Evolutionary conservation across 352 stramenopile genomes (phyloP), one percentile per base, ranked within the genome.

Genomic region (Blastocystis hominis): DNA sequence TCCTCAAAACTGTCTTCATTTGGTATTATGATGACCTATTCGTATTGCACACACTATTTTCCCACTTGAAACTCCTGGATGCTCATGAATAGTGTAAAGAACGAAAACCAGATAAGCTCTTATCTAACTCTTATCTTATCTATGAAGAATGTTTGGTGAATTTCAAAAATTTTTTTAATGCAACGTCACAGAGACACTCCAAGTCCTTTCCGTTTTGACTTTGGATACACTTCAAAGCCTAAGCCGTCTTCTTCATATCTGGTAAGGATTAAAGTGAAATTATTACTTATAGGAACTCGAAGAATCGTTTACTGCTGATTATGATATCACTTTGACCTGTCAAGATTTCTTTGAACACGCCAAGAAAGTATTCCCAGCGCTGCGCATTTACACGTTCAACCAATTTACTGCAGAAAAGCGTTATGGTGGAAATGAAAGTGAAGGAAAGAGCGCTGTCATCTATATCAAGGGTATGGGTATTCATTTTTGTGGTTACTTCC

Each of bases 1-100:
- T 42, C 44, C 30, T 59, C n/a, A 47, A 64, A 80, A 56, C 70
- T 47, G n/a, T 80, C 70, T n/a, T 80, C 44, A 44, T 64, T 80
- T 42, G 70, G 70, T 62, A 80, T 46, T 64, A 80, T 64, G 13
- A 80, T 47, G 13, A 80, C 70, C 70, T 80, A 80, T 38, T 7
- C 20, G n/a, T 44, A 50, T 30, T 64, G 1, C 13, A 5, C 20
- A 7, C 40, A 24, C 24, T 47, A 55, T 75, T n/a, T 55, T 10
- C 47, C 9, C 46, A 75, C 64, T 44, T 75, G n/a, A 34, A 75
- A 75, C 24, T 42, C 34, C 46, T 53, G 64, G 46, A 75, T 42
- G 24, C n/a, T 42, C 40, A 42, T 42, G 0, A 75, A 47, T 75
- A 47, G 6, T 2, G 59, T 40, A 24, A 55, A 55, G 47, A 55